These are phyloP conservation scores for Antitrichia curtipendula DNA, from an alignment of 225 moss, liverwort and hornwort species.

Conservation along the genomic window DNA sequence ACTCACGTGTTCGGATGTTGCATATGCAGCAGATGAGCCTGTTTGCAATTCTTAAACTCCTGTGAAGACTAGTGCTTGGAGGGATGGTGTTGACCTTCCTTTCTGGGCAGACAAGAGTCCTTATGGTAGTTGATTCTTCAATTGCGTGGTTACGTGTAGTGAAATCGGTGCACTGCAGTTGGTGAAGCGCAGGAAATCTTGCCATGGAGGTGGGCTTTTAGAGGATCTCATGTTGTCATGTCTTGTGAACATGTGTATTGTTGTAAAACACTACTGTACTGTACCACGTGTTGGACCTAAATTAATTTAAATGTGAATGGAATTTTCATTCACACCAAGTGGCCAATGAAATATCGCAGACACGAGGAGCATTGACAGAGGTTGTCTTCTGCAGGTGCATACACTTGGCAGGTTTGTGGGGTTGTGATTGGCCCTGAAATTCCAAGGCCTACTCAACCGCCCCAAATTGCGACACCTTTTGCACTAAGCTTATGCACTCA, in stretches of 20 bases:
- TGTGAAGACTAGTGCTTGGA: background rate
- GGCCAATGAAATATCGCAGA: background rate
- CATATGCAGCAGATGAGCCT: background rate
- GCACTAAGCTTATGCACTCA: background rate
- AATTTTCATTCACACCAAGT: background rate
- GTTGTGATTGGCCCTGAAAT: background rate
- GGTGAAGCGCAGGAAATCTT: background rate
- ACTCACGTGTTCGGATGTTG: background rate
- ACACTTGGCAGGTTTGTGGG: background rate
- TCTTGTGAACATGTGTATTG: background rate
- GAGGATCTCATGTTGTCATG: background rate
- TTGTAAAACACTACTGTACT: background rate
- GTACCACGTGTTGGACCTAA: background rate
- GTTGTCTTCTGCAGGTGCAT: background rate
- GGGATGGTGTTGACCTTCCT: background rate
- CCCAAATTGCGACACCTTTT: background rate
- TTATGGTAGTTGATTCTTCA: background rate
- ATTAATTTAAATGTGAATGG: background rate
- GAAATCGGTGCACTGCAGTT: background rate
- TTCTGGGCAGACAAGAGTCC: background rate
- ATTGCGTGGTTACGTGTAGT: background rate
- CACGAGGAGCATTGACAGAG: background rate
- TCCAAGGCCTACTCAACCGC: background rate
- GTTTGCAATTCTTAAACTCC: background rate
- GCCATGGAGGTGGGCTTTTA: background rate